phyloP scores from a whole-genome alignment of 164 flowering plant genomes.

The Taxillus chinensis region DNA sequence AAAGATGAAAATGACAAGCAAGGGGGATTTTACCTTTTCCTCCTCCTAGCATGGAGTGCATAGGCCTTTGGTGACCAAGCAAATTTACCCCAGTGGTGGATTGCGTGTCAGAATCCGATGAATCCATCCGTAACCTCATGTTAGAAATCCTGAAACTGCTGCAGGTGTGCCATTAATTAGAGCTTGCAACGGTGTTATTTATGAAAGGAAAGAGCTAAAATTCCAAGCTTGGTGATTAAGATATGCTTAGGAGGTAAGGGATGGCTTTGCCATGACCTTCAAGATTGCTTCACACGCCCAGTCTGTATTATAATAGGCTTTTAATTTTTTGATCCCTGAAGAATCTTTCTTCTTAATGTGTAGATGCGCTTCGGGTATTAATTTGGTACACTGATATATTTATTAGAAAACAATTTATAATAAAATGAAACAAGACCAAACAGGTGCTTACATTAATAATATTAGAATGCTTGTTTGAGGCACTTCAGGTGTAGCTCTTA shows the following conservation, averaged over 20 bases:
- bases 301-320: background rate
- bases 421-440: too few species aligned
- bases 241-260: constrained; percentile 22
- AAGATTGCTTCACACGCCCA: constrained; percentile 10
- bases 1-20: too few species aligned
- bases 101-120: constrained; percentile 23
- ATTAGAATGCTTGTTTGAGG: too few species aligned
- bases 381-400: too few species aligned
- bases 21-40: constrained; percentile 25
- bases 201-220: background rate
- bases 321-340: too few species aligned
- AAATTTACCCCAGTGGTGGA: constrained; percentile 1
- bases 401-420: too few species aligned
- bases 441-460: too few species aligned
- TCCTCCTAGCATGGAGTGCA: constrained; percentile 33
- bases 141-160: background rate
- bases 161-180: background rate
- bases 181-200: background rate
- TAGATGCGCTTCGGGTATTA: too few species aligned
- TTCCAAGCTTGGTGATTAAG: constrained; percentile 21
- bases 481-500: too few species aligned
- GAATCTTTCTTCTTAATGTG: too few species aligned
- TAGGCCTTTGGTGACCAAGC: constrained; percentile 22
- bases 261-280: constrained; percentile 25
- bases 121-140: constrained; percentile 21